Evolutionary conservation across 225 moss, liverwort and hornwort genomes (phyloP).

Genomic region (Lunularia cruciata): DNA sequence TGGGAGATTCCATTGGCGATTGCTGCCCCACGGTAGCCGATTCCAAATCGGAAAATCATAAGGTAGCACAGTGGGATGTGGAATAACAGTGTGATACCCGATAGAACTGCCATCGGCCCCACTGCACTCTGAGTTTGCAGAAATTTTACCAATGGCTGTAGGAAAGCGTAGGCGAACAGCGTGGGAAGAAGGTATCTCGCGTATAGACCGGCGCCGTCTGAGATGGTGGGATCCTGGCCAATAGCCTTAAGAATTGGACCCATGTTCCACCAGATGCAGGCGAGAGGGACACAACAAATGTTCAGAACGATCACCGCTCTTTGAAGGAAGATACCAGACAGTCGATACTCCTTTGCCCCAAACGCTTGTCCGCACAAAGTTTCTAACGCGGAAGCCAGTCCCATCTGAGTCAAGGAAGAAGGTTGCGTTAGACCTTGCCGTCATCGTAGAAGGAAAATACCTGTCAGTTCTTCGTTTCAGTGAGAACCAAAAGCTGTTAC

Average conservation of each 20-base stretch:
- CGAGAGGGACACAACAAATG: constrained; percentile 35
- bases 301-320: constrained; percentile 52
- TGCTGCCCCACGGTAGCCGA: constrained; percentile 65
- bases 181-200: constrained; percentile 47
- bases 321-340: constrained; percentile 64
- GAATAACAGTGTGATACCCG: constrained; percentile 43
- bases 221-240: constrained; percentile 59
- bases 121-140: constrained; percentile 64
- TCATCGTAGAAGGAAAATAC: too few relatives aligned
- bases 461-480: too few relatives aligned
- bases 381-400: constrained; percentile 61
- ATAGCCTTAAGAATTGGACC: constrained; percentile 40
- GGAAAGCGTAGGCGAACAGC: constrained; percentile 50
- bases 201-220: constrained; percentile 48
- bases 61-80: constrained; percentile 65
- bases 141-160: constrained; percentile 67
- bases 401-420: constrained; percentile 48
- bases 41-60: constrained; percentile 45
- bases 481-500: too few relatives aligned
- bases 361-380: constrained; percentile 82
- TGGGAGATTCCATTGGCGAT: constrained; percentile 49
- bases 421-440: too few relatives aligned
- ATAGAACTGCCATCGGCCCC: constrained; percentile 56
- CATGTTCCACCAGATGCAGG: constrained; percentile 56
- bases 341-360: constrained; percentile 68